Evolutionary conservation across 2,329 filamentous ascomycete genomes (phyloP).

Genomic region (Diplodia sapinea): DNA sequence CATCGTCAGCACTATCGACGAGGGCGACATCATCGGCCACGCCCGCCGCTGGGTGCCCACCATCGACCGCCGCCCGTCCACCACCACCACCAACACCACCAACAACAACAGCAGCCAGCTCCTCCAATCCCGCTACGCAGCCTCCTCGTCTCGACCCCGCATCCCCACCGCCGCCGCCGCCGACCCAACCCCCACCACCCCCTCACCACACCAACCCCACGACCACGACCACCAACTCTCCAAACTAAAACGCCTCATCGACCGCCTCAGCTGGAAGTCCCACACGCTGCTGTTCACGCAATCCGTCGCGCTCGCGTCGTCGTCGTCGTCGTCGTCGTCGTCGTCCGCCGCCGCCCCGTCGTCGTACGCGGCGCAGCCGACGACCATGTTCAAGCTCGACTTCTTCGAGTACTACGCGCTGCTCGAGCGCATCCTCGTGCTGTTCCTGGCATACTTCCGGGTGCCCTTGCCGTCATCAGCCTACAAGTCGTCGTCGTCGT

Average conservation of each 20-base stretch:
- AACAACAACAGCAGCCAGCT: background rate
- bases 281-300: conserved; percentile 20
- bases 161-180: background rate
- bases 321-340: too few species aligned
- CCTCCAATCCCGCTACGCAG: background rate
- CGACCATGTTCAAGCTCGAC: conserved; percentile 73
- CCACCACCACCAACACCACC: background rate
- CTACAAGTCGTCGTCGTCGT: too few species aligned
- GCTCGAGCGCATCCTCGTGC: conserved; percentile 72
- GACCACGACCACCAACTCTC: conserved; percentile 1
- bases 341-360: background rate
- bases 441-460: conserved; percentile 68
- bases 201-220: background rate
- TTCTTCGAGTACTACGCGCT: conserved; percentile 79
- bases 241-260: conserved; percentile 28
- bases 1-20: conserved; percentile 20
- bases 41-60: conserved; percentile 4
- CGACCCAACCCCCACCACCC: background rate
- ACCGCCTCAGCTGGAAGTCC: conserved; percentile 28
- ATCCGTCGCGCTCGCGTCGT: conserved; percentile 20
- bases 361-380: background rate
- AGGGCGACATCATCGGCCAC: conserved; percentile 27
- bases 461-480: conserved; percentile 53
- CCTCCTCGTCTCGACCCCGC: background rate
- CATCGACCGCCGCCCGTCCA: background rate